Evolutionary conservation across 768 basidiomycete species (phyloP), one percentile per base, ranked within the genome.

Genomic region (Lactifluus subvellereus): DNA sequence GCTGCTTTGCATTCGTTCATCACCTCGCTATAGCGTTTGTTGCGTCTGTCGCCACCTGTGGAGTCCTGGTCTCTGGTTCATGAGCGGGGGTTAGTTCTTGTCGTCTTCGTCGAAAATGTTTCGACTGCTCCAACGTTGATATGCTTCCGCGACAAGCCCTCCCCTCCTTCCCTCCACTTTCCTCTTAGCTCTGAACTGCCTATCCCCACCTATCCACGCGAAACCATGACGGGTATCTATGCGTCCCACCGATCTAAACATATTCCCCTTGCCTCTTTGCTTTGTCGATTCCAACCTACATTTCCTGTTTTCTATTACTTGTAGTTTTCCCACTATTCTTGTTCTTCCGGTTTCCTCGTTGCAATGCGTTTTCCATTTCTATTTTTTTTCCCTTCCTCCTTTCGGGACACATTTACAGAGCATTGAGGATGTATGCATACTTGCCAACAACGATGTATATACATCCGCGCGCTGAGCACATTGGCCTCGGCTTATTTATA

Each of bases 401-500:
- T 20, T 52, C 38, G 57, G 57, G 50, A 48, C 51, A 48, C 59
- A 57, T 56, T 59, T 66, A 55, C 59, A 54, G 33, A 64, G 58
- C 62, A 64, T 54, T 54, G 57, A 64, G 63, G 63, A 60, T 64
- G 63, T 64, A 64, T 64, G 54, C 58, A 64, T 64, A 64, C 63
- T 55, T 58, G 57, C 43, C 51, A 51, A 20, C 14, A 43, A 55
- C 30, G 53, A 60, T 56, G 59, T 64, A 64, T 35, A 54, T 59
- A 55, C 62, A 64, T 60, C 58, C 54, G 58, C 54, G 58, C 58
- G 54, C 63, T 60, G 63, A 55, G 63, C 58, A 58, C 58, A 30
- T 22, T 62, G 18, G 49, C 40, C 50, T 59, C 57, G 57, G 63
- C 63, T 30, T 55, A 60, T 59, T 64, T 64, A 62, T 57, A 38